Conservation (phyloP, 306 rosid species). For the Rosa lucieae region DNA sequence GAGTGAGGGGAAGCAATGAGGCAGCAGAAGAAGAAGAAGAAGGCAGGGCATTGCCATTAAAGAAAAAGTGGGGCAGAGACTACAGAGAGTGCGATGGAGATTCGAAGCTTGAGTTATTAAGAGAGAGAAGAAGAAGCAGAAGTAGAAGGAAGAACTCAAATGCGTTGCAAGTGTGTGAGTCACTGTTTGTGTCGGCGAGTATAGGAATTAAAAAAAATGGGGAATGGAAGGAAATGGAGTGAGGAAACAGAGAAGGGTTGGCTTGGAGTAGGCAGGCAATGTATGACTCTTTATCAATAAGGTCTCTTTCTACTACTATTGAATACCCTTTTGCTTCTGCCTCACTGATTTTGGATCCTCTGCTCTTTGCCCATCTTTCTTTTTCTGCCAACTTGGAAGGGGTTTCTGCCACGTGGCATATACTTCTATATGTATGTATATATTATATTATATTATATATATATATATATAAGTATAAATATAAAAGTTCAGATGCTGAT, state of each 20-base stretch:
- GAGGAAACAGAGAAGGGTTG: constrained; percentile 7
- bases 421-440: not conserved
- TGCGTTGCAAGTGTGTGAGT: constrained; percentile 4
- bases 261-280: constrained; percentile 18
- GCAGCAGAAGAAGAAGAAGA: constrained; percentile 23
- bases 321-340: not conserved
- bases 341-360: constrained; percentile 25
- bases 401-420: not conserved
- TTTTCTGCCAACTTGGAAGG: not conserved
- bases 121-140: constrained; percentile 45
- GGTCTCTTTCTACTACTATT: constrained; percentile 12
- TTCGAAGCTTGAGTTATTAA: constrained; percentile 77
- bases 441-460: not conserved
- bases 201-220: constrained; percentile 3
- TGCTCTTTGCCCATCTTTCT: constrained; percentile 13
- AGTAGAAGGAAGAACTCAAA: constrained; percentile 1
- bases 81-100: constrained; percentile 43
- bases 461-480: no score
- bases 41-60: constrained; percentile 59
- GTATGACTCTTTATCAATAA: constrained; percentile 12
- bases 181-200: constrained; percentile 63
- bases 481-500: not conserved
- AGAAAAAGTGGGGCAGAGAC: constrained; percentile 50
- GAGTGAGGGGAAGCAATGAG: constrained; percentile 18
- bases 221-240: constrained; percentile 9